phyloP scores from a whole-genome alignment of 192 early-diverging fungal species.

The Coemansia reversa region DNA sequence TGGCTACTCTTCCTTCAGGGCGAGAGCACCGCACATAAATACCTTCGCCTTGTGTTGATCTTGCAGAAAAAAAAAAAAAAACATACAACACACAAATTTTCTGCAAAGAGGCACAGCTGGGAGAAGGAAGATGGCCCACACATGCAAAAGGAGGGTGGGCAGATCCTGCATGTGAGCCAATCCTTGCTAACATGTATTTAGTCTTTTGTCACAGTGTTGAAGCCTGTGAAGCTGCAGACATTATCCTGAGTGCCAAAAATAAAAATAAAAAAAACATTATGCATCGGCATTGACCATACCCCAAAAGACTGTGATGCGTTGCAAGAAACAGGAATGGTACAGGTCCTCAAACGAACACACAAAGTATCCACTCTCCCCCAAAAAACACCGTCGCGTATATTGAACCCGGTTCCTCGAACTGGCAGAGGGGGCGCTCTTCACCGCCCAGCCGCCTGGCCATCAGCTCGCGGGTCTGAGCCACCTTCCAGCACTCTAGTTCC shows the following conservation, averaged over 20 bases:
- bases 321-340: constrained; percentile 1
- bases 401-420: not conserved
- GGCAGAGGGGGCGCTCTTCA: constrained; percentile 10
- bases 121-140: not conserved
- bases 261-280: not conserved
- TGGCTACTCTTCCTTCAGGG: not conserved
- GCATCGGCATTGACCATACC: constrained; percentile 1
- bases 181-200: not conserved
- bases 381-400: not conserved
- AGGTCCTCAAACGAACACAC: not conserved
- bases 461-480: constrained; percentile 61
- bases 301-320: not conserved
- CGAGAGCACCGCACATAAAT: not conserved
- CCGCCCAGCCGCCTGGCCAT: constrained; percentile 60
- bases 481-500: constrained; percentile 53
- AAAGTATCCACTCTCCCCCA: not conserved
- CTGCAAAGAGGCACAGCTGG: not conserved
- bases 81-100: not conserved
- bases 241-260: not conserved
- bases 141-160: not conserved
- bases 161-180: not conserved
- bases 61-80: too few species aligned
- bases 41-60: not conserved
- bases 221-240: not conserved
- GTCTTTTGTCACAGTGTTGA: not conserved